phyloP scores from a whole-genome alignment of 2,329 filamentous ascomycete genomes.

The Cercospora brassicicola region DNA sequence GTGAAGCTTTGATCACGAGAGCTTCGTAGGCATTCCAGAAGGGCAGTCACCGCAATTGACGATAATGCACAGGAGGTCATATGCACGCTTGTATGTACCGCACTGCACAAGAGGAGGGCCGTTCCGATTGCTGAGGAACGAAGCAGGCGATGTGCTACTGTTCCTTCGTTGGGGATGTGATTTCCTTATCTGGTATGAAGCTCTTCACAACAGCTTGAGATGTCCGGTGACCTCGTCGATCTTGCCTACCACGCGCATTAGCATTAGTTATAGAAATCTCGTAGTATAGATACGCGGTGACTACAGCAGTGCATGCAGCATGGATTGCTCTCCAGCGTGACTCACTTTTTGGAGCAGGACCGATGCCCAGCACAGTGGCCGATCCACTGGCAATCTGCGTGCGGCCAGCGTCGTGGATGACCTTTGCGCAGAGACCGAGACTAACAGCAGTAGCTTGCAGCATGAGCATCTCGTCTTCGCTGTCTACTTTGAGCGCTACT shows the following conservation, averaged over 20 bases:
- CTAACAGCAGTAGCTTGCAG: conserved; percentile 78
- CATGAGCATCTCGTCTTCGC: conserved; percentile 74
- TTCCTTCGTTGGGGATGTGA: neutral
- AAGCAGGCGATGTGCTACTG: neutral
- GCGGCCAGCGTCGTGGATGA: conserved; percentile 91
- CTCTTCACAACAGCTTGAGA: conserved; percentile 72
- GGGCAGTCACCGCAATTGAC: neutral
- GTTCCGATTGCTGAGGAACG: neutral
- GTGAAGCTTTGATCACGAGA: neutral
- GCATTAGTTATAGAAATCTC: neutral
- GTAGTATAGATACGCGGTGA: neutral
- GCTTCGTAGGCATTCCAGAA: neutral
- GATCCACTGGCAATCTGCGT: conserved; percentile 96
- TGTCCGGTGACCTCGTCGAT: conserved; percentile 83
- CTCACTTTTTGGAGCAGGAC: conserved; percentile 70
- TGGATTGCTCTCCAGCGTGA: neutral
- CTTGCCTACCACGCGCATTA: conserved; percentile 42
- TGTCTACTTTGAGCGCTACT: conserved; percentile 76
- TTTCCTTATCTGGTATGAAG: neutral
- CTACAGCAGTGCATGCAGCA: neutral
- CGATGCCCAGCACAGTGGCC: conserved; percentile 80
- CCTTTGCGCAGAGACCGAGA: conserved; percentile 80
- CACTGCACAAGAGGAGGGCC: neutral
- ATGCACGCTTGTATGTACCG: neutral
- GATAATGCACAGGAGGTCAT: neutral